These are phyloP conservation scores for Gyromitra esculenta DNA, from an alignment of 2,329 filamentous ascomycete genomes.

Conservation along the genomic window DNA sequence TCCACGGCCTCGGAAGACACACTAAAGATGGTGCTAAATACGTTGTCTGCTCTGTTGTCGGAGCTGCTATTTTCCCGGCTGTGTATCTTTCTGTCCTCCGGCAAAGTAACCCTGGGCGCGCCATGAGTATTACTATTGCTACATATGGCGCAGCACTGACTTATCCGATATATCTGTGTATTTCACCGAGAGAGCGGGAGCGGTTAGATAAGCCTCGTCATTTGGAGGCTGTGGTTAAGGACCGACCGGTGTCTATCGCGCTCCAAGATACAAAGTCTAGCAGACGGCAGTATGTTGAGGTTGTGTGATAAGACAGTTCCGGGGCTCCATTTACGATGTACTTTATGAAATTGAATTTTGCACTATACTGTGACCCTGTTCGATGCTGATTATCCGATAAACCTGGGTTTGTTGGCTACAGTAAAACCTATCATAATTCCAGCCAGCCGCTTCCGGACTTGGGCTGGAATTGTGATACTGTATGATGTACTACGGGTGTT, in stretches of 20 bases:
- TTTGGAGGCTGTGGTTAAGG: slow-evolving; percentile 2
- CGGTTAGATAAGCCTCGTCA: slow-evolving; percentile 60
- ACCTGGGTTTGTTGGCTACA: not conserved
- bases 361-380: not conserved
- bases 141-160: slow-evolving; percentile 62
- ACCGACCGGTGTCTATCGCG: slow-evolving; percentile 3
- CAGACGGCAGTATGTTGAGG: slow-evolving; percentile 21
- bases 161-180: slow-evolving; percentile 60
- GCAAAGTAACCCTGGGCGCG: slow-evolving; percentile 68
- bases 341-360: slow-evolving; percentile 12
- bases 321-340: slow-evolving; percentile 1
- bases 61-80: slow-evolving; percentile 76
- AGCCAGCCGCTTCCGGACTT: too few relatives aligned
- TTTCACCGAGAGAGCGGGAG: slow-evolving; percentile 27
- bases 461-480: too few relatives aligned
- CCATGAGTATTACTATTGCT: slow-evolving; percentile 72
- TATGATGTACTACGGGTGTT: too few relatives aligned
- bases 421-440: not conserved
- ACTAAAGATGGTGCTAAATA: slow-evolving; percentile 79
- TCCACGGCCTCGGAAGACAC: slow-evolving; percentile 78
- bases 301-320: not conserved
- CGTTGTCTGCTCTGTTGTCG: slow-evolving; percentile 76
- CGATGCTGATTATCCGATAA: slow-evolving; percentile 1
- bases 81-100: slow-evolving; percentile 76
- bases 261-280: slow-evolving; percentile 19